Base-by-base conservation (phyloP, 192 early-diverging fungal species). In the Rhizoclosmatium globosum region DNA sequence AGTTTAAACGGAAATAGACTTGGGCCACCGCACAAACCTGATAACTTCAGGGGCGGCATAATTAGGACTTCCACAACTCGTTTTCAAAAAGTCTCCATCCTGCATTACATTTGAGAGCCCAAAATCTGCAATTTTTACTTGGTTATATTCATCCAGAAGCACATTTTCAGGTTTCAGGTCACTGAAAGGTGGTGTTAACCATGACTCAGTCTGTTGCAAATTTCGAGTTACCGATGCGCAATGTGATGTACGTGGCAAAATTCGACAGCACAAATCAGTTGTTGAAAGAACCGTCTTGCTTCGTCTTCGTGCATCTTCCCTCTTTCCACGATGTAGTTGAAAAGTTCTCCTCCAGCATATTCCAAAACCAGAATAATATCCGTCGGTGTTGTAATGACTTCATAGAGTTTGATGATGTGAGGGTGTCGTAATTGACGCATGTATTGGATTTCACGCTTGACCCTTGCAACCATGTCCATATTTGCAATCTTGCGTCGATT, bases 351-450 rank as follows among this genome's bases (percentile, higher is more conserved):
- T 43, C 94, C 94, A 62, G 94, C 95, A 80, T 94, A 90, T 82
- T 99, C 97, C 93, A 99, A 94, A 41, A 98, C 98, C 95, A 99
- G 94, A 78, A 98, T 96, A 76, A 97, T 96, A 82, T 98, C 97
- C 0, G 96, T 96, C 1, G 94, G 89, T 3, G 97, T 99, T 4
- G 95, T 94, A 69, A 99, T 97, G 64, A 99, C 96, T 82, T 99
- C 98, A 87, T 99, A 97, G 85, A 99, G 88, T 87, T 99, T 99
- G 85, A 98, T 98, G 75, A 98, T 99, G 82, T 99, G 98, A 53
- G 96, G 96, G 81, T 99, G 98, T 71, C 97, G 91, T 43, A 99
- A 87, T 66, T 97, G 85, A 81, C 95, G 96, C 41, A 98, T 87
- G 80, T 96, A 98, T 45, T 75, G 96, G 84, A 99, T 97, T 89